These are phyloP conservation scores for Venturia carpophila DNA, from an alignment of 2,329 filamentous ascomycete species.

Conservation along the genomic window DNA sequence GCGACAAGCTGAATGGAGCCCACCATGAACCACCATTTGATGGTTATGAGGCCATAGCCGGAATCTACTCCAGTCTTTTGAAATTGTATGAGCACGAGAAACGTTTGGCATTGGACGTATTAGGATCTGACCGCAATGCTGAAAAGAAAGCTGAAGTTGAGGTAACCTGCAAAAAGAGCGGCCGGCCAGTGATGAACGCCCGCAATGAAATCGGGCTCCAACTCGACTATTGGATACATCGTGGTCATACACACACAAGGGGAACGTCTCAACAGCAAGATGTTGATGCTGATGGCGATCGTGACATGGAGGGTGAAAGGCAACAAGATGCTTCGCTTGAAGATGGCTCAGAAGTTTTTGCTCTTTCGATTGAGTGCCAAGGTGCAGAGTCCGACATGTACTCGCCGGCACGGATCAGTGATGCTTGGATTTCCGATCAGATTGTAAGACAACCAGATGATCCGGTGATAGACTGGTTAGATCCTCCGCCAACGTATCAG, in stretches of 20 bases:
- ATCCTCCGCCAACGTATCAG: conserved; percentile 59
- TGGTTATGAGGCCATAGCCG: conserved; percentile 68
- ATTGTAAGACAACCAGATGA: conserved; percentile 50
- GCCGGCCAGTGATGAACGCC: conserved; percentile 63
- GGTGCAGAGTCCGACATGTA: conserved; percentile 37
- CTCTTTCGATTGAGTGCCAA: conserved; percentile 59
- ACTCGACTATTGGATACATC: conserved; percentile 70
- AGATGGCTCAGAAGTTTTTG: conserved; percentile 49
- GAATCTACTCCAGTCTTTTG: conserved; percentile 62
- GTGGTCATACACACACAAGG: conserved; percentile 34
- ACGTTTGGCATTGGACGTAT: background rate
- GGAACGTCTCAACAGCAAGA: conserved; percentile 27
- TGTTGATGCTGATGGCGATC: conserved; percentile 13
- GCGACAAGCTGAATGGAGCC: background rate
- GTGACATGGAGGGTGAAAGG: conserved; percentile 26
- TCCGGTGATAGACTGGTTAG: conserved; percentile 58
- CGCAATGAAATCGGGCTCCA: conserved; percentile 59
- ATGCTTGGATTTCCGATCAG: conserved; percentile 62
- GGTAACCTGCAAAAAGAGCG: conserved; percentile 59
- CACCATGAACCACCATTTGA: conserved; percentile 52
- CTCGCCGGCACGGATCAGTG: conserved; percentile 60
- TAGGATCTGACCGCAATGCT: background rate
- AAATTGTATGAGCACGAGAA: conserved; percentile 63
- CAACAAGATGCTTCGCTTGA: conserved; percentile 26
- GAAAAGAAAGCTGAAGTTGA: conserved; percentile 10